phyloP scores from a whole-genome alignment of 2,329 filamentous ascomycete genomes.

The Tolypocladium ophioglossoides region DNA sequence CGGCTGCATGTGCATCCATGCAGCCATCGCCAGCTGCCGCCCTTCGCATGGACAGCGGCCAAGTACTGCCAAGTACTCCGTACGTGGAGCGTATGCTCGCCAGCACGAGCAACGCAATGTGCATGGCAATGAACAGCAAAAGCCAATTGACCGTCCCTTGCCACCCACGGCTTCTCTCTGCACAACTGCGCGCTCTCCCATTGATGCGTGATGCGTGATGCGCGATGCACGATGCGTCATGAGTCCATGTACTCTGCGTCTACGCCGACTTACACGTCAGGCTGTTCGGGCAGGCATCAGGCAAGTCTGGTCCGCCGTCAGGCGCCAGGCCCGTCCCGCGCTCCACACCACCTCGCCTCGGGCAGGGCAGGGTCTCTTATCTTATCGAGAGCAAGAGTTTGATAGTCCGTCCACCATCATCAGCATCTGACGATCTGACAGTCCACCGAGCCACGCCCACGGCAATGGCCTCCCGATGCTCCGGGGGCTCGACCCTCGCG shows the following conservation, averaged over 20 bases:
- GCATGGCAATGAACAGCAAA: no score
- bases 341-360: background rate
- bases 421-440: background rate
- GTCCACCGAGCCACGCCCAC: background rate
- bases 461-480: conserved; percentile 17
- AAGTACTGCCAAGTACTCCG: no score
- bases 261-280: background rate
- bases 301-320: no score
- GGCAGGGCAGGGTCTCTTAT: background rate
- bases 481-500: conserved; percentile 13
- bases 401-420: background rate
- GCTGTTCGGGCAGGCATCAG: no score
- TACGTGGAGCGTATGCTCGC: no score
- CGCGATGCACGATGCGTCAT: no score
- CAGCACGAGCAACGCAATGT: no score
- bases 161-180: background rate
- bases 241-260: no score
- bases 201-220: no score
- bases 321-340: background rate
- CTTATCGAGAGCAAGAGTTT: background rate
- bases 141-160: background rate
- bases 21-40: no score
- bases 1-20: background rate
- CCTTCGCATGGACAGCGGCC: no score
- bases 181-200: background rate